Percentiles rank a stretch among this genome's conserved stretches.
Evolutionary conservation across 495 filamentous ascomycete genomes (phyloP).

Genomic region (Antarctomyces pellizariae): DNA sequence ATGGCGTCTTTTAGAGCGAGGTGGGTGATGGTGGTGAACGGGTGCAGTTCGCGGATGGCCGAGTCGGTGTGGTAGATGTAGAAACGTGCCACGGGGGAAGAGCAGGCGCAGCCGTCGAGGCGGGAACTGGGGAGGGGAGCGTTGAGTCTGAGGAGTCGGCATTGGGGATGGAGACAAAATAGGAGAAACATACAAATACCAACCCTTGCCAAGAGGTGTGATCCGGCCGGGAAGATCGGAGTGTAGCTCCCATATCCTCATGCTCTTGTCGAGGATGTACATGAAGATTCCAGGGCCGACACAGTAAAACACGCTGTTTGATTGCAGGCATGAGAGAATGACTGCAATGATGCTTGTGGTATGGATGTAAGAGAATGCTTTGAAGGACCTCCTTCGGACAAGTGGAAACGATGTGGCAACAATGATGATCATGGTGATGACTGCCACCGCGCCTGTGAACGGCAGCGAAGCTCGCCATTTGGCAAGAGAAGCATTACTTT

Average conservation of each 20-base stretch:
- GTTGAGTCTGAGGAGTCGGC: constrained; percentile 9
- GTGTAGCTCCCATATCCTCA: constrained; percentile 13
- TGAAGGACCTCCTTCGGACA: constrained; percentile 13
- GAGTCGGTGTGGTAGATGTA: constrained; percentile 15
- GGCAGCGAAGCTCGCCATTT: constrained; percentile 15
- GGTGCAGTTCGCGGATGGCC: constrained; percentile 14
- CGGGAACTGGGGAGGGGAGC: constrained; percentile 11
- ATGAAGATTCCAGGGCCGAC: constrained; percentile 13
- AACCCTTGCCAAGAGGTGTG: constrained; percentile 12
- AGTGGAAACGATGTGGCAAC: constrained; percentile 12
- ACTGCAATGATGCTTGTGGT: constrained; percentile 11
- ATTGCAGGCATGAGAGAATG: constrained; percentile 14
- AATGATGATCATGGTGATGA: constrained; percentile 10
- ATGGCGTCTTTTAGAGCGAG: constrained; percentile 12
- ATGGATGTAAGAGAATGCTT: constrained; percentile 17
- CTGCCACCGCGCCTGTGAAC: constrained; percentile 11
- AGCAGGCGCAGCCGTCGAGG: constrained; percentile 13
- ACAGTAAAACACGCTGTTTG: constrained; percentile 17
- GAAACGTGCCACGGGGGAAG: constrained; percentile 15
- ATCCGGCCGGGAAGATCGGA: constrained; percentile 9
- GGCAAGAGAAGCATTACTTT: constrained; percentile 11
- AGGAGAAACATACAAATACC: constrained; percentile 11
- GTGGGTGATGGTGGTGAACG: constrained; percentile 16
- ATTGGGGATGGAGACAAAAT: constrained; percentile 1
- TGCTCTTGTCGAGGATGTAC: constrained; percentile 15